Conservation (phyloP, 148 eudicot species). For the Dianthus caryophyllus region DNA sequence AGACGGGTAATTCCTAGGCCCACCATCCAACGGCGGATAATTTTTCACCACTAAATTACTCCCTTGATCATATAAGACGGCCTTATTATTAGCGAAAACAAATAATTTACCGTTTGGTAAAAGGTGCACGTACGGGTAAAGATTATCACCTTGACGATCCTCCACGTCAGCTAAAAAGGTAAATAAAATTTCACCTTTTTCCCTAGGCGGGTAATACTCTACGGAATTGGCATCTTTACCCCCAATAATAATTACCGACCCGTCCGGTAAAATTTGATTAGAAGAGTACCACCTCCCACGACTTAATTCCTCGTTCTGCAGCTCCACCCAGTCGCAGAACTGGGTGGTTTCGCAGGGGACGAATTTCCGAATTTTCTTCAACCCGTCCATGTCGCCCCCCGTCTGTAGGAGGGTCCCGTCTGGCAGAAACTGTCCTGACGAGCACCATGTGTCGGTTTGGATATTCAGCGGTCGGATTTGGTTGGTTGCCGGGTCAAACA, state of each 20-base stretch:
- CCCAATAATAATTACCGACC: conserved; percentile 63
- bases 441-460: conserved; percentile 97
- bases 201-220: conserved; percentile 62
- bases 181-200: conserved; percentile 42
- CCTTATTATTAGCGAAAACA: conserved; percentile 66
- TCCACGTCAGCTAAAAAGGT: conserved; percentile 49
- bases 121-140: conserved; percentile 84
- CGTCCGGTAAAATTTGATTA: conserved; percentile 76
- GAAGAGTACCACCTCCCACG: conserved; percentile 79
- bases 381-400: conserved; percentile 72
- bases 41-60: conserved; percentile 26
- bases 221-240: conserved; percentile 46
- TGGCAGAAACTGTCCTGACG: conserved; percentile 90
- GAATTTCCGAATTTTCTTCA: conserved; percentile 55
- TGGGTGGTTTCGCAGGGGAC: conserved; percentile 43
- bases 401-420: conserved; percentile 89
- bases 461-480: conserved; percentile 57
- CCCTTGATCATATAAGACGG: conserved; percentile 54
- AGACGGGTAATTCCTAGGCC: conserved; percentile 86
- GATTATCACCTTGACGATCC: conserved; percentile 75
- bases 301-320: conserved; percentile 39
- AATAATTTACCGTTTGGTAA: conserved; percentile 68
- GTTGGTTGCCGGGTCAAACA: conserved; percentile 55
- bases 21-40: conserved; percentile 68
- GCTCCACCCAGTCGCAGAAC: conserved; percentile 79